Evolutionary conservation across 495 filamentous ascomycete genomes (phyloP), one percentile per base, ranked within the genome.

Genomic region (Peziza echinospora): DNA sequence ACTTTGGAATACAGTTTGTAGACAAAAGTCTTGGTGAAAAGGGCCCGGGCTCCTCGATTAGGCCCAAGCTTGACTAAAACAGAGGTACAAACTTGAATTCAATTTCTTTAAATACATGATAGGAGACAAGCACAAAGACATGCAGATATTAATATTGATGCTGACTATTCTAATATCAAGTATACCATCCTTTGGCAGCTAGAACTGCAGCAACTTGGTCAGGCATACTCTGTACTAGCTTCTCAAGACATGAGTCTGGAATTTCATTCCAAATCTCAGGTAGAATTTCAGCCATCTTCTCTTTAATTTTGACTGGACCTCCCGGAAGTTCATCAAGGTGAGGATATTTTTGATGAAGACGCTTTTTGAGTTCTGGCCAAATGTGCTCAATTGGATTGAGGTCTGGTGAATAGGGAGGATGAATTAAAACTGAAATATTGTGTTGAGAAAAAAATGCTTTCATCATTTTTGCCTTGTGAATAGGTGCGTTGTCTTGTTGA

Each of bases 301-400:
- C 41, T 23, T 43, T 19, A 2, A 43, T 21, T 21, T 2, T 21
- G 11, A 11, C 2, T 21, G 21, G 41, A 8, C 13, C n/a, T 43
- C 2, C 4, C 5, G n/a, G 4, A 13, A 19, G n/a, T 10, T 11
- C 10, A 5, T n/a, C 21, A 19, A 6, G n/a, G n/a, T 19, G 1
- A 4, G 41, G 41, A 21, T 19, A 19, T 21, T 3, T 43, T 23
- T 43, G n/a, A 21, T 43, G 13, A 23, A 43, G 2, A 4, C 3
- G 11, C 21, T 43, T 21, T 22, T 43, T 43, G 5, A 43, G 21
- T 11, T 23, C 1, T 23, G 22, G 2, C 48, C 30, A 50, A 24
- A 48, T 16, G 26, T 50, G 41, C 26, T 51, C 48, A 46, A 56
- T 56, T 13, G 51, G 47, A 28, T 53, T 56, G 1, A 51, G 28